Base-by-base conservation (phyloP, 1,139 yeast species). In the Debaryomyces singareniensis region DNA sequence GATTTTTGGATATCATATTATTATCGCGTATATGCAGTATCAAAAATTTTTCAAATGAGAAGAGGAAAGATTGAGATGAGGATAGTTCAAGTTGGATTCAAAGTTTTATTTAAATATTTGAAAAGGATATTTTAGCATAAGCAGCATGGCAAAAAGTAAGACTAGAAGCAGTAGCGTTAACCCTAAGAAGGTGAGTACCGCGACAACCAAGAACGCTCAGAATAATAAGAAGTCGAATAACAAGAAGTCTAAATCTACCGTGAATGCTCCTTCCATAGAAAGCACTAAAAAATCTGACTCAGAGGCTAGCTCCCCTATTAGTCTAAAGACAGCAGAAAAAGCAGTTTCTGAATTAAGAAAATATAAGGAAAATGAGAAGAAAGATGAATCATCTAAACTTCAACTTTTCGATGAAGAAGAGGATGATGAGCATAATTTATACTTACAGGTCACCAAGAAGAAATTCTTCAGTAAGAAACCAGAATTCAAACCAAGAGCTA, bases 401-500 rank as follows among this genome's bases (percentile, higher is more conserved):
- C 43, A 56, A 27, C 56, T 66, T 40, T 64, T 63, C 30, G 69
- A 64, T 30, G 64, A 71, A 33, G 72, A 76, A 32, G 78, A 72
- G 22, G 79, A 69, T 35, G 82, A 73, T 28, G 72, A 66, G 18
- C 55, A 59, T 27, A 63, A 61, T 43, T 62, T 68, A 43, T 76
- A 67, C 41, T 58, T 86, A 34, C 81, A 77, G 43, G 57, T 87
- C 38, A 74, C 78, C 26, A 65, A 77, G 41, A 77, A 75, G 49
- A 78, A 79, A 49, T 81, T 71, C 43, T 73, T 77, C 45, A 57
- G 81, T 4, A 61, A 74, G 27, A 71, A 75, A 46, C 78, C 81
- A 40, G 67, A 68, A 35, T 73, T 86, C 48, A 87, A 87, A 58
- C 93, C 95, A 26, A 78, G 75, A 49, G 53, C 74, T 32, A 68